Evolutionary conservation across 805 yeast genomes (phyloP), one percentile per base, ranked within the genome.

Genomic region (Sugiyamaella qingdaonensis): DNA sequence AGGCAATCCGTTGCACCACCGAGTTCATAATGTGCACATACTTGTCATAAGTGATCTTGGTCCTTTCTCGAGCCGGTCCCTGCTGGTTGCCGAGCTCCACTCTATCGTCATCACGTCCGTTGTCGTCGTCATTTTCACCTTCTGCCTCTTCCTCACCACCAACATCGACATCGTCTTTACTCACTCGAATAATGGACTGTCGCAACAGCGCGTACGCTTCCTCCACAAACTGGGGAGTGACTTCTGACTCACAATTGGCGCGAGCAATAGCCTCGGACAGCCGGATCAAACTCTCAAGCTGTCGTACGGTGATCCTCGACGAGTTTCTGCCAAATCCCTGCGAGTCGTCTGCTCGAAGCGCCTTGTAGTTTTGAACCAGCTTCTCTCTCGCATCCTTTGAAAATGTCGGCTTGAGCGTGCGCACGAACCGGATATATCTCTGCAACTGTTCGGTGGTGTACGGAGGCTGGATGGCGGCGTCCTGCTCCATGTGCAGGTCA

Each of bases 241-340:
- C 85, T 57, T 83, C 90, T 58, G 88, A 94, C 16, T 91, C 87
- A 71, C 98, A 91, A 69, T 92, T 94, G 27, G 98, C 97, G 60
- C 96, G 79, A 1, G 99, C 98, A 70, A 94, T 91, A 1, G 97
- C 98, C 68, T 94, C 99, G 2, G 94, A 84, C 54, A 94, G 77
- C 66, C 99, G 80, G 60, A 94, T 85, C 90, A 91, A 81, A 50
- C 94, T 85, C 72, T 92, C 99, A 64, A 94, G 78, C 68, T 94
- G 99, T 76, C 99, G 86, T 34, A 94, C 99, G 0, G 99, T 94
- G 62, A 94, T 94, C 68, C 98, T 77, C 68, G 92, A 92, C 55
- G 96, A 86, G 49, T 89, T 82, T 65, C 92, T 78, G 2, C 77
- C 76, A 49, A 85, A 74, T 1, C 96, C 97, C 68, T 87, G 95